Evolutionary conservation across 2,329 filamentous ascomycete species (phyloP).

Genomic region (Scytalidium sp.): DNA sequence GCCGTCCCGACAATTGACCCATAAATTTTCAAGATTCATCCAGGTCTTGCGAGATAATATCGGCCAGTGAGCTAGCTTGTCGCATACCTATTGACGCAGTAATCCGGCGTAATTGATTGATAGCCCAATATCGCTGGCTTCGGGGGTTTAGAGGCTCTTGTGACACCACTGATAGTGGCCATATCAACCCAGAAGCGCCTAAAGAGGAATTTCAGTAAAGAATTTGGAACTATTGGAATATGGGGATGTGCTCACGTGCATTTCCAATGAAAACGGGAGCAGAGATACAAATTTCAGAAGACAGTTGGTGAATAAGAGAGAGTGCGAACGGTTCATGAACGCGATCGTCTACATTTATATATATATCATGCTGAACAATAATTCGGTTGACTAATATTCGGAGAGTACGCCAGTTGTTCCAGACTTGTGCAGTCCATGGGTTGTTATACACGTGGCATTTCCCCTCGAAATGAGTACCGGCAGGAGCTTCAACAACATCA

Average conservation of each 20-base stretch:
- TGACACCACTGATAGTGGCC: conserved; percentile 13
- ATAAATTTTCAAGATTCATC: too few relatives aligned
- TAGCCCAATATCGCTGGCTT: conserved; percentile 11
- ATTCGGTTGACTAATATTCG: conserved; percentile 21
- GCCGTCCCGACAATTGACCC: too few relatives aligned
- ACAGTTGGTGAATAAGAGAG: conserved; percentile 8
- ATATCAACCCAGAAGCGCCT: too few relatives aligned
- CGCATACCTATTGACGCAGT: conserved; percentile 13
- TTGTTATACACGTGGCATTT: conserved; percentile 23
- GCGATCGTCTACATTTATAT: not conserved
- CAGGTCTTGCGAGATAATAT: conserved; percentile 2
- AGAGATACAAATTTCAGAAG: conserved; percentile 14
- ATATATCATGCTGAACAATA: conserved; percentile 9
- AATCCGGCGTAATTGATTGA: conserved; percentile 13
- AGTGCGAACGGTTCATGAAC: not conserved
- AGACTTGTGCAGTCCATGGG: conserved; percentile 22
- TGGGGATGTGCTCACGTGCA: conserved; percentile 3
- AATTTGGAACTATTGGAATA: conserved; percentile 5
- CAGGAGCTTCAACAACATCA: conserved; percentile 17
- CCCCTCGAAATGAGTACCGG: conserved; percentile 22
- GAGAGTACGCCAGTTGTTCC: conserved; percentile 21
- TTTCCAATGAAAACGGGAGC: conserved; percentile 5
- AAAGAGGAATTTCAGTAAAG: too few relatives aligned
- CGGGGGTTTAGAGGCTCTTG: conserved; percentile 11
- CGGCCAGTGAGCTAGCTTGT: conserved; percentile 16